phyloP scores from a whole-genome alignment of 2,329 filamentous ascomycete species.

The Pestalotiopsis sp. region DNA sequence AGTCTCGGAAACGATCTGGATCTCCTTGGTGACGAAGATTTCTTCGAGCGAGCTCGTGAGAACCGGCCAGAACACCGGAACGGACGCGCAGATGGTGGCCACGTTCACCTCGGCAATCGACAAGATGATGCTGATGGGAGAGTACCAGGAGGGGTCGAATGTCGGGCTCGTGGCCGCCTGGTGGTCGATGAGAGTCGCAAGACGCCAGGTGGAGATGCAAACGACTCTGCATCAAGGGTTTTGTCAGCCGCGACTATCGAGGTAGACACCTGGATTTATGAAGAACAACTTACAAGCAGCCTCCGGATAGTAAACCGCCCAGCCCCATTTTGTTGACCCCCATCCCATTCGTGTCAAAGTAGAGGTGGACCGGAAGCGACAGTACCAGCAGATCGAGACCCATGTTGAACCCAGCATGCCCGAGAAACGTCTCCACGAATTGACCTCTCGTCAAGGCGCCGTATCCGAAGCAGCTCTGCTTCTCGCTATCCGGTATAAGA shows the following conservation, averaged over 20 bases:
- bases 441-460: background rate
- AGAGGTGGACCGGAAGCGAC: background rate
- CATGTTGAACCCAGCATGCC: conserved; percentile 6
- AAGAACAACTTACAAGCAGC: conserved; percentile 2
- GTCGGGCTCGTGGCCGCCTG: conserved; percentile 30
- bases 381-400: background rate
- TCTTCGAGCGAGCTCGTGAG: conserved; percentile 23
- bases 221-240: conserved; percentile 20
- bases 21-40: conserved; percentile 30
- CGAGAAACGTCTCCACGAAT: background rate
- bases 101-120: conserved; percentile 27
- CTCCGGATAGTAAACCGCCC: background rate
- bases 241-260: background rate
- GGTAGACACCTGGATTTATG: background rate
- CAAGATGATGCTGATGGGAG: conserved; percentile 26
- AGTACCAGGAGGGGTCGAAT: conserved; percentile 35
- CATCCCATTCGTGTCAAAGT: background rate
- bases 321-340: background rate
- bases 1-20: conserved; percentile 24
- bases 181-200: conserved; percentile 30
- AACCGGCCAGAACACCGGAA: conserved; percentile 30
- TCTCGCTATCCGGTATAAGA: background rate
- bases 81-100: conserved; percentile 26
- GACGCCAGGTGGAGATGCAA: conserved; percentile 31
- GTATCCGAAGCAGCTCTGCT: conserved; percentile 6